phyloP scores from a whole-genome alignment of 2,329 filamentous ascomycete genomes.

The Cercospora nicotianae region DNA sequence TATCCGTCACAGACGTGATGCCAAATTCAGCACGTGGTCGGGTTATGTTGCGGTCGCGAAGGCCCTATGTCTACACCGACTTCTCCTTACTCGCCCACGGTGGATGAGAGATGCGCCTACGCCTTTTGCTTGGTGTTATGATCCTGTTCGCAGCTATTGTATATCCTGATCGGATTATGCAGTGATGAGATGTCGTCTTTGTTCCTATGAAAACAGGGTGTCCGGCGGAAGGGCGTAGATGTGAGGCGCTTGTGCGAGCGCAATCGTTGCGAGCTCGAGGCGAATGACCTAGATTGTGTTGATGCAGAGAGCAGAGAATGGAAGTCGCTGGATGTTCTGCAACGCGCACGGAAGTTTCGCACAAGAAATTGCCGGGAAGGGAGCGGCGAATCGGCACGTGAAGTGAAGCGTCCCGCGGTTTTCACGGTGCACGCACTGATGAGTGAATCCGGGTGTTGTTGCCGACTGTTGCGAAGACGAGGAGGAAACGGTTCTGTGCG shows the following conservation, averaged over 20 bases:
- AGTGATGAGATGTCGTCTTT: background rate
- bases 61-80: slow-evolving; percentile 11
- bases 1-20: slow-evolving; percentile 2
- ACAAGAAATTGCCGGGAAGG: background rate
- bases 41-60: slow-evolving; percentile 7
- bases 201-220: background rate
- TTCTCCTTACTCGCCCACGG: slow-evolving; percentile 7
- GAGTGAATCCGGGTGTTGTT: slow-evolving; percentile 1
- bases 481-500: background rate
- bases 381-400: slow-evolving; percentile 1
- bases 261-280: slow-evolving; percentile 4
- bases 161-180: background rate
- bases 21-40: slow-evolving; percentile 10
- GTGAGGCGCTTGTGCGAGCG: slow-evolving; percentile 1
- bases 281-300: slow-evolving; percentile 1
- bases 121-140: background rate
- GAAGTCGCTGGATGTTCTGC: background rate
- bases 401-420: background rate
- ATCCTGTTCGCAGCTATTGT: slow-evolving; percentile 10
- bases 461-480: slow-evolving; percentile 1
- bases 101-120: slow-evolving; percentile 3
- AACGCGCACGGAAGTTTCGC: background rate
- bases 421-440: slow-evolving; percentile 1
- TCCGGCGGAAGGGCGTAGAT: background rate
- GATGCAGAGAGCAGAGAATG: background rate